Percentiles rank a stretch among this genome's conserved stretches.
Conservation (phyloP, 1,284 basidiomycete genomes). For the Rhizoctonia solani region DNA sequence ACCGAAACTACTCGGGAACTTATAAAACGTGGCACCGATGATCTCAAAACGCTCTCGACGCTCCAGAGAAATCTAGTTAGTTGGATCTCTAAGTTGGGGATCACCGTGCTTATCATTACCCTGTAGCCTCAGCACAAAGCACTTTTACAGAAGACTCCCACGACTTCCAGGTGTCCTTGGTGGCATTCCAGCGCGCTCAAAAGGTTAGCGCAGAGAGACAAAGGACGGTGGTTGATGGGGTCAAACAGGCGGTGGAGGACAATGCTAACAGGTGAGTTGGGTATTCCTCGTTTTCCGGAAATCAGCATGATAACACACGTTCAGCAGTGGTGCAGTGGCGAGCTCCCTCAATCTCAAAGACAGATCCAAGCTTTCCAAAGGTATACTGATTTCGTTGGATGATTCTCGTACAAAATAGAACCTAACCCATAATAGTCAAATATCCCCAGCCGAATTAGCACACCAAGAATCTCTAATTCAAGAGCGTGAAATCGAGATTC, state of each 20-base stretch:
- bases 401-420: neutral
- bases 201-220: conserved; percentile 87
- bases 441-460: conserved; percentile 88
- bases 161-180: conserved; percentile 87
- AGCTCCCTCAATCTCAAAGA: conserved; percentile 49
- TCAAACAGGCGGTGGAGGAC: conserved; percentile 75
- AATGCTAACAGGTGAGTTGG: conserved; percentile 49
- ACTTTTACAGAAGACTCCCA: conserved; percentile 87
- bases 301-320: conserved; percentile 27
- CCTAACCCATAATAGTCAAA: conserved; percentile 1
- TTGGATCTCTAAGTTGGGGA: conserved; percentile 33
- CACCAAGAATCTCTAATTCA: conserved; percentile 96
- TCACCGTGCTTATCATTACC: neutral
- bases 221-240: conserved; percentile 79
- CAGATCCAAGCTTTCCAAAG: conserved; percentile 57
- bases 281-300: conserved; percentile 36
- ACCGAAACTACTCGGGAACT: conserved; percentile 93
- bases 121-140: conserved; percentile 73
- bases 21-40: conserved; percentile 90
- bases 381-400: neutral
- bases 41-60: conserved; percentile 82
- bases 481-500: conserved; percentile 93
- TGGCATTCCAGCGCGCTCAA: conserved; percentile 90
- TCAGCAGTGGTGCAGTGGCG: conserved; percentile 12
- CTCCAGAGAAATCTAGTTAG: conserved; percentile 68